Percentiles rank a stretch among this genome's conserved stretches.
Evolutionary conservation across 768 basidiomycete genomes (phyloP).

Genomic region (Candolleomyces eurysporus): DNA sequence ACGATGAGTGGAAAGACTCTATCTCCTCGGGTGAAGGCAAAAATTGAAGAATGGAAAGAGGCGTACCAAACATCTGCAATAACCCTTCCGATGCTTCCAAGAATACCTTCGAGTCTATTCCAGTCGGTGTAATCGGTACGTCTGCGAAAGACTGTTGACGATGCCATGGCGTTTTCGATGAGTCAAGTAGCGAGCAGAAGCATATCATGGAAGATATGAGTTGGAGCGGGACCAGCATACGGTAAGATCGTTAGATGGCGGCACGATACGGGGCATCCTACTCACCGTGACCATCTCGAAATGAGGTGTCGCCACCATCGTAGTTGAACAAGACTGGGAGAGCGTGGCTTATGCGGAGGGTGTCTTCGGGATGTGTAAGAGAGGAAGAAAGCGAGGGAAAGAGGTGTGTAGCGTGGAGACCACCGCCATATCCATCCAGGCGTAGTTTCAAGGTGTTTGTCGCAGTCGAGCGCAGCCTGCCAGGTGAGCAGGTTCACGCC

Average conservation of each 20-base stretch:
- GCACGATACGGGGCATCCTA: neutral
- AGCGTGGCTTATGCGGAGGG: too few relatives aligned
- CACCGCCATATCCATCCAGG: too few relatives aligned
- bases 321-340: too few relatives aligned
- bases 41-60: neutral
- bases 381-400: too few relatives aligned
- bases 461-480: too few relatives aligned
- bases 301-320: neutral
- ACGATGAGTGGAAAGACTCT: neutral
- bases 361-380: too few relatives aligned
- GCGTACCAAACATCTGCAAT: conserved; percentile 65
- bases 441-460: too few relatives aligned
- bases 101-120: conserved; percentile 80
- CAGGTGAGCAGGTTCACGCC: too few relatives aligned
- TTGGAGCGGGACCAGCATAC: neutral
- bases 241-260: neutral
- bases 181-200: neutral
- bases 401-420: too few relatives aligned
- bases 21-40: neutral
- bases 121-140: conserved; percentile 69
- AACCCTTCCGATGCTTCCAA: conserved; percentile 89
- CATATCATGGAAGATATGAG: neutral
- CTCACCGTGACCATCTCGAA: neutral
- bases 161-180: neutral
- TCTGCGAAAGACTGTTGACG: conserved; percentile 76